These are phyloP conservation scores for Tillandsia fasciculata DNA, from an alignment of 176 grass and related monocot genomes.

Conservation along the genomic window DNA sequence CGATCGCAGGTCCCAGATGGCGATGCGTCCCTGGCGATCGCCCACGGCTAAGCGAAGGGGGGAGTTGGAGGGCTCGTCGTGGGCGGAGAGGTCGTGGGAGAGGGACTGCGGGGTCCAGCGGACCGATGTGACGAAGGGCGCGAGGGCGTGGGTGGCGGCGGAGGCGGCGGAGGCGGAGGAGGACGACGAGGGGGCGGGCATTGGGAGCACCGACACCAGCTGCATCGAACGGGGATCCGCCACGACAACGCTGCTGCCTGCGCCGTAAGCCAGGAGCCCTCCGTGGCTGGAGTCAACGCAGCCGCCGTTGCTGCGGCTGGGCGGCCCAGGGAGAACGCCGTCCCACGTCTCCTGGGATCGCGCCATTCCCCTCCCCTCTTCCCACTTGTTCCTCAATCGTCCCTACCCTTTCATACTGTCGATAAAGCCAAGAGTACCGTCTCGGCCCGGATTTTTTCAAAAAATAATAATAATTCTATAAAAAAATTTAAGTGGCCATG, in stretches of 20 bases:
- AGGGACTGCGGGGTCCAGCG: conserved; percentile 42
- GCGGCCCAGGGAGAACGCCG: conserved; percentile 62
- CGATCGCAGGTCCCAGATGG: conserved; percentile 71
- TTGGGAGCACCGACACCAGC: conserved; percentile 75
- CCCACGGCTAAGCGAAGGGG: conserved; percentile 68
- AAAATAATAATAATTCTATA: no score
- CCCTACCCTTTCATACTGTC: no score
- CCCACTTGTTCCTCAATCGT: no score
- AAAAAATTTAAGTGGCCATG: no score
- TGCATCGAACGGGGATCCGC: conserved; percentile 88
- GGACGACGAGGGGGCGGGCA: conserved; percentile 53
- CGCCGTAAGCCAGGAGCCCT: conserved; percentile 82
- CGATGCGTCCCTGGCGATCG: conserved; percentile 83
- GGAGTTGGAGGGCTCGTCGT: conserved; percentile 38
- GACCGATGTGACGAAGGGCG: conserved; percentile 37
- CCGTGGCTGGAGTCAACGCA: conserved; percentile 73
- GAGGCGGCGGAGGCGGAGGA: conserved; percentile 8
- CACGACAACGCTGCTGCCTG: conserved; percentile 78
- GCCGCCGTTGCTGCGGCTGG: conserved; percentile 76
- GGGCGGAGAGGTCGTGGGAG: conserved; percentile 23
- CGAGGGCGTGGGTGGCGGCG: conserved; percentile 21
- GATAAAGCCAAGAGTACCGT: no score
- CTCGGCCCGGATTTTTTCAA: no score
- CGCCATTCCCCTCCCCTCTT: background rate
- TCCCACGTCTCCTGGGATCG: background rate